These are phyloP conservation scores for Carex scoparia DNA, from an alignment of 176 grass and related monocot genomes.

Conservation along the genomic window DNA sequence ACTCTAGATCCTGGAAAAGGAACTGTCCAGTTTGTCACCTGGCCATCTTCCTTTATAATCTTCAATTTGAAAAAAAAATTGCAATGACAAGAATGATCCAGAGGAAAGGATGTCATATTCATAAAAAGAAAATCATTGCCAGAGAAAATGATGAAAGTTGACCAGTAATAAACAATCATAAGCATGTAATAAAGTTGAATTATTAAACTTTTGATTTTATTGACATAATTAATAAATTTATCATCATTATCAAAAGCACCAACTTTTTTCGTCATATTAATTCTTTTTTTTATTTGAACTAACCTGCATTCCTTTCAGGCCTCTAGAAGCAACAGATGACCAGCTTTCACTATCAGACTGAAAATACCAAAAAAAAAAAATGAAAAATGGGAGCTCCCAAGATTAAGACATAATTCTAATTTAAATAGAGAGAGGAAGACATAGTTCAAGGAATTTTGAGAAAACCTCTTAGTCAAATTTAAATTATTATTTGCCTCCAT, in stretches of 20 bases:
- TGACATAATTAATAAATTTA: background rate
- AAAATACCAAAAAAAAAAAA: constrained; percentile 15
- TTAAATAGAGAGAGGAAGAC: background rate
- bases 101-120: background rate
- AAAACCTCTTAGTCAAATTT: background rate
- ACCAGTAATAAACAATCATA: background rate
- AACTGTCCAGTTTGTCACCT: constrained; percentile 43
- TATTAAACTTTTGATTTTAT: background rate
- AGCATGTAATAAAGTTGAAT: background rate
- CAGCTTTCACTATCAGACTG: constrained; percentile 65
- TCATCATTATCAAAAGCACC: background rate
- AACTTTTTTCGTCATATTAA: constrained; percentile 1
- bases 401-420: background rate
- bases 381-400: background rate
- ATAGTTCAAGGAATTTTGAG: background rate
- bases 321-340: constrained; percentile 56
- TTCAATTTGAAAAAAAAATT: constrained; percentile 12
- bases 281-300: constrained; percentile 22
- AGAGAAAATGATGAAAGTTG: constrained; percentile 1
- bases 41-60: constrained; percentile 56
- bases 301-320: constrained; percentile 79
- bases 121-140: background rate
- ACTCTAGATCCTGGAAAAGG: constrained; percentile 57
- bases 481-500: background rate
- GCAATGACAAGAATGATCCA: background rate